Conservation (phyloP, 768 basidiomycete species). For the Cystofilobasidium ferigula region DNA sequence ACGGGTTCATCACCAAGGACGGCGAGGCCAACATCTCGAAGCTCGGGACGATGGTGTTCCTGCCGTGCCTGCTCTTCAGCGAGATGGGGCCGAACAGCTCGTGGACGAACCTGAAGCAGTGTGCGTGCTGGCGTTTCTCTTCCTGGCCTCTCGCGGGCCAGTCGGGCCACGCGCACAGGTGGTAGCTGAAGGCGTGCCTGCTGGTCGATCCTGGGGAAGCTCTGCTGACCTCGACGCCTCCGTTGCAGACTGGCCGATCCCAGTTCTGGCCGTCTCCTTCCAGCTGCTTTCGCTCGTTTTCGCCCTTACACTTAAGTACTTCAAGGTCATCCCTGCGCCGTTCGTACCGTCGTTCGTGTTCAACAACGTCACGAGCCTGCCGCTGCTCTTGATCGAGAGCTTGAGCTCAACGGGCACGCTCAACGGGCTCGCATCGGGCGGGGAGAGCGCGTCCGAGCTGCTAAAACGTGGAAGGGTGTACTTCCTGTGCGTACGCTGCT, state of each 20-base stretch:
- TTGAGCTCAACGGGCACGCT: slow-evolving; percentile 34
- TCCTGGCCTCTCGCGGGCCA: neutral
- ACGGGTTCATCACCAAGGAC: slow-evolving; percentile 28
- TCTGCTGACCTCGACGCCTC: neutral
- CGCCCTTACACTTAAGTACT: slow-evolving; percentile 28
- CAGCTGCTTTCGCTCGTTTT: slow-evolving; percentile 34
- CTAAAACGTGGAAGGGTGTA: slow-evolving; percentile 34
- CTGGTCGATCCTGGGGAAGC: too few species aligned
- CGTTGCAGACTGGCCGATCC: slow-evolving; percentile 33
- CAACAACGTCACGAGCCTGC: slow-evolving; percentile 38
- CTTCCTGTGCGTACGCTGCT: slow-evolving; percentile 26
- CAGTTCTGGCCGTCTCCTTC: slow-evolving; percentile 33
- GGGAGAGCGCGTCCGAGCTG: slow-evolving; percentile 26
- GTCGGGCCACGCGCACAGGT: too few species aligned
- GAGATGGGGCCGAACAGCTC: slow-evolving; percentile 38
- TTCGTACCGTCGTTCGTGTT: slow-evolving; percentile 34
- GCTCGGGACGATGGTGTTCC: slow-evolving; percentile 34
- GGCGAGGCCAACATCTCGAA: slow-evolving; percentile 30
- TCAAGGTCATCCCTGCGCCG: slow-evolving; percentile 12
- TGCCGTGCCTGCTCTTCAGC: slow-evolving; percentile 36
- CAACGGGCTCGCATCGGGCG: slow-evolving; percentile 29
- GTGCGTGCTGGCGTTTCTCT: slow-evolving; percentile 26
- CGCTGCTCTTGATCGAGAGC: slow-evolving; percentile 34
- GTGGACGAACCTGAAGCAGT: slow-evolving; percentile 32
- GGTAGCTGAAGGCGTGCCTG: too few species aligned